Evolutionary conservation across 495 filamentous ascomycete genomes (phyloP), one percentile per base, ranked within the genome.

Genomic region (Penicillium salamii): DNA sequence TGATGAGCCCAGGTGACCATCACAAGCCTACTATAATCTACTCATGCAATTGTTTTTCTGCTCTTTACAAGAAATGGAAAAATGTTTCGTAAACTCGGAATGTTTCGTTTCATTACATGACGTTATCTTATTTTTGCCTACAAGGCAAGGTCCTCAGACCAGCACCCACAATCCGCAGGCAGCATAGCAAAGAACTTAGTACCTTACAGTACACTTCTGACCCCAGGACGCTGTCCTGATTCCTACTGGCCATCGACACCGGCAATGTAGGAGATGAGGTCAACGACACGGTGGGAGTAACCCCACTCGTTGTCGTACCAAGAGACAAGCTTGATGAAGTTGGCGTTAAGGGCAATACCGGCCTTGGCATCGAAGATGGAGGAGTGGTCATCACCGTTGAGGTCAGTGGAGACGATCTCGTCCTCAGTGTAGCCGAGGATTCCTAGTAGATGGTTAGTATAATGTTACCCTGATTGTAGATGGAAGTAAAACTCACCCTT

Each of bases 331-430:
- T 98, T 98, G 81, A 97, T 85, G 78, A 98, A 98, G 83, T 97
- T 88, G 58, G 88, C 70, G 85, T 98, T 98, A 52, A 98, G 85
- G 57, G 91, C 86, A 73, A 98, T 97, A 83, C 93, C 93, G 42
- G 93, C 93, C 88, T 96, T 96, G 71, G 92, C 92, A 75, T 98
- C 93, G 76, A 98, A 97, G 84, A 98, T 93, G 74, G 90, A 96
- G 54, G 91, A 96, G 82, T 82, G 69, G 68, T 76, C 79, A 76
- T 97, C 86, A 72, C 95, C 93, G 78, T 87, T 93, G 71, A 97
- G 62, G 71, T 98, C 93, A 57, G 77, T 83, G 62, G 92, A 97
- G 75, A 98, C 93, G 55, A 98, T 73, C 43, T 95, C 93, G 69
- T 98, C 93, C 84, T 97, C 95, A 49, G 91, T 92, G 84, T 97